Evolutionary conservation across 805 yeast species (phyloP).

Genomic region (Metschnikowia lunata): DNA sequence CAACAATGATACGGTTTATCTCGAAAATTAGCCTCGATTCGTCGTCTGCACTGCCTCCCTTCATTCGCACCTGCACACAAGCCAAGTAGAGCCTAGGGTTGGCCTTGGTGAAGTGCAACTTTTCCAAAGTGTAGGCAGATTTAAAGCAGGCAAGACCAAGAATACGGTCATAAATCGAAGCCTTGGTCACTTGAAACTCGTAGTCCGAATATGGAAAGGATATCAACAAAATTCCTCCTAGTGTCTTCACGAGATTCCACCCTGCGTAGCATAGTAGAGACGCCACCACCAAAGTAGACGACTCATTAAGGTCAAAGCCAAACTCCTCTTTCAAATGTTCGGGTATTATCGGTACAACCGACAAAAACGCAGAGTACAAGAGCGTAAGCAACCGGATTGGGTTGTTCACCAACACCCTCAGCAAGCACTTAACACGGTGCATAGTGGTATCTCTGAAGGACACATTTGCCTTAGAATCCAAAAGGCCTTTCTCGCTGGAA

Average conservation of each 20-base stretch:
- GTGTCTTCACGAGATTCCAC: slow-evolving; percentile 46
- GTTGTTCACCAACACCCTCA: slow-evolving; percentile 19
- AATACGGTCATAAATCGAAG: slow-evolving; percentile 44
- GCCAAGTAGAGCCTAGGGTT: slow-evolving; percentile 58
- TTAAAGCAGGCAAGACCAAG: slow-evolving; percentile 48
- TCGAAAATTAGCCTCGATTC: slow-evolving; percentile 55
- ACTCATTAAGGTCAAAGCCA: slow-evolving; percentile 39
- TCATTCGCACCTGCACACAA: slow-evolving; percentile 51
- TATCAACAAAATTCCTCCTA: slow-evolving; percentile 51
- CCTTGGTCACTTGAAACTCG: slow-evolving; percentile 33
- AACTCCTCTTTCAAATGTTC: slow-evolving; percentile 23
- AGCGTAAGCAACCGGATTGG: slow-evolving; percentile 48
- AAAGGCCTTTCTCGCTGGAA: background rate
- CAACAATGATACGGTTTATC: slow-evolving; percentile 39
- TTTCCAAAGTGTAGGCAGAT: slow-evolving; percentile 43
- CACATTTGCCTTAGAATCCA: background rate
- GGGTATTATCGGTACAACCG: slow-evolving; percentile 40
- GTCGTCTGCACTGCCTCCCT: slow-evolving; percentile 70
- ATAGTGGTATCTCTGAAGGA: background rate
- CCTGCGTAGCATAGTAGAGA: slow-evolving; percentile 44
- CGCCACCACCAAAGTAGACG: slow-evolving; percentile 44
- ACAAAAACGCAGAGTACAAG: slow-evolving; percentile 36
- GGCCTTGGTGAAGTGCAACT: slow-evolving; percentile 55
- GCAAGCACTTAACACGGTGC: slow-evolving; percentile 2
- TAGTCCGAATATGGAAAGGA: slow-evolving; percentile 47